Evolutionary conservation across 2,329 filamentous ascomycete genomes (phyloP), one percentile per base, ranked within the genome.

Genomic region (Curvularia verruculosa): DNA sequence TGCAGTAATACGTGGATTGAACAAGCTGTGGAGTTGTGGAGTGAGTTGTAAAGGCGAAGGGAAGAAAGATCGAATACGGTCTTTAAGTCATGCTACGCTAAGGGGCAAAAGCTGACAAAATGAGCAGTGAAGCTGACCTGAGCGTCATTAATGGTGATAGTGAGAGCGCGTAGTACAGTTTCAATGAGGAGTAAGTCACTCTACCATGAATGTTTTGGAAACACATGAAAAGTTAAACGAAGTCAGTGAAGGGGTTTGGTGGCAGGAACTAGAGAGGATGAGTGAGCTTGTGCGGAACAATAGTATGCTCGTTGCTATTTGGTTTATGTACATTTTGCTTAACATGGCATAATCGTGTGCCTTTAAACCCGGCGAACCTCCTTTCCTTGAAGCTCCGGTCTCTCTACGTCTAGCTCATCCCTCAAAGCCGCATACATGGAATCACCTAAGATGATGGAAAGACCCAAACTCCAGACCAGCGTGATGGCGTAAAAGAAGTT

Each of bases 401-500:
- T 82, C 72, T 97, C 92, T 5, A 91, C 85, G 76, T 99, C 95
- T 88, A 92, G 92, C 76, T 99, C 95, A 69, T 99, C 95, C 57
- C 95, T 82, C 59, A 99, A 80, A 5, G 93, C 87, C 0, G 95
- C 92, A 78, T 96, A 98, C 2, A 96, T 82, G 51, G 92, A 83
- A 74, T 99, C 95, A 10, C 91, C 92, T 6, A 98, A 85, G 28
- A 99, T 80, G 60, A 99, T 83, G 36, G 92, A 93, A 66, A 96
- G 83, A 0, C 92, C 95, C 23, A 99, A 77, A 72, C 92, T 96
- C 95, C 95, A 99, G 0, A 99, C 95, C n/a, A 99, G 80, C 0
- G 95, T 99, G 69, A 99, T 98, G 64, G 95, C 95, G 74, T 99
- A 99, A 80, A 99, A 99, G 80, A 99, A 99, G 75, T 99, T 99